Percentiles rank a stretch among this genome's conserved stretches.
Conservation (phyloP, 768 basidiomycete genomes). For the Russula sp. region DNA sequence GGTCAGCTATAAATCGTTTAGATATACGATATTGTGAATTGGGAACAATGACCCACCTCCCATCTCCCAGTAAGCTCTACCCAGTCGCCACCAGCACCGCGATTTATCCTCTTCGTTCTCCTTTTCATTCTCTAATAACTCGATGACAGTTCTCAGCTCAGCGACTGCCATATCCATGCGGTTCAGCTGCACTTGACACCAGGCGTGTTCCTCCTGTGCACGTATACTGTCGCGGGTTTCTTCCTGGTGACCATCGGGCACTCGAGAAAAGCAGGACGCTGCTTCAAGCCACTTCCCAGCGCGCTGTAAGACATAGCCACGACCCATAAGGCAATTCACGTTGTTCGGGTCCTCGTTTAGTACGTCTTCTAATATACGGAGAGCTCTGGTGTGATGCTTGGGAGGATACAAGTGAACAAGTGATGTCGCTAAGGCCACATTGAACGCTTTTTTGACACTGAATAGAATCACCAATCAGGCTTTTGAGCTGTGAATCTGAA, state of each 20-base stretch:
- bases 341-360: conserved; percentile 62
- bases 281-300: conserved; percentile 69
- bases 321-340: conserved; percentile 63
- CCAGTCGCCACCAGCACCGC: conserved; percentile 81
- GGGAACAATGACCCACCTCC: conserved; percentile 49
- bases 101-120: conserved; percentile 60
- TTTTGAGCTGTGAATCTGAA: background rate
- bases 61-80: conserved; percentile 68
- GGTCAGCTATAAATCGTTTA: conserved; percentile 39
- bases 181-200: conserved; percentile 68
- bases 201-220: conserved; percentile 78
- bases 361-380: conserved; percentile 68
- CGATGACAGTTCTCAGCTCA: conserved; percentile 49
- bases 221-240: conserved; percentile 51
- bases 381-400: conserved; percentile 81
- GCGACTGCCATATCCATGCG: conserved; percentile 46
- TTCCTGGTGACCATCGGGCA: conserved; percentile 48
- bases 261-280: conserved; percentile 55
- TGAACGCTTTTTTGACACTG: conserved; percentile 66
- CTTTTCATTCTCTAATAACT: conserved; percentile 45
- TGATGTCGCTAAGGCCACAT: conserved; percentile 67
- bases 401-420: conserved; percentile 86
- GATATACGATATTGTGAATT: background rate
- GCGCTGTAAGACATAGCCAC: conserved; percentile 68
- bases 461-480: conserved; percentile 3